These are phyloP conservation scores for Stemphylium vesicarium DNA, from an alignment of 2,329 filamentous ascomycete genomes.

Conservation along the genomic window DNA sequence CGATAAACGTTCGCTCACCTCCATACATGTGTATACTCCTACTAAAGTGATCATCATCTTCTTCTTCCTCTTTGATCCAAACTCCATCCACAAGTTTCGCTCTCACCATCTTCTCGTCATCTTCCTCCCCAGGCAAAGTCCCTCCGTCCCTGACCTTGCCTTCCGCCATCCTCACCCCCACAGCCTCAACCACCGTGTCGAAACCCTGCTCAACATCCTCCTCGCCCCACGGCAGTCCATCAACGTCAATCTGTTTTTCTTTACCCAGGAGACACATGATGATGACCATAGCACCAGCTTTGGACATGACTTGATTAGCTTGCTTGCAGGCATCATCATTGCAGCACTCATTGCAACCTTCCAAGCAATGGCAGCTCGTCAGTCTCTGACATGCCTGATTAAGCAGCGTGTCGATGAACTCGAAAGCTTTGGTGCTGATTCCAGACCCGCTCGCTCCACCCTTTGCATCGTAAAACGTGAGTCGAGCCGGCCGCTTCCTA, in stretches of 20 bases:
- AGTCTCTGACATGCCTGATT: constrained; percentile 77
- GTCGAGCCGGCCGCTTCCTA: constrained; percentile 81
- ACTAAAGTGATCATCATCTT: constrained; percentile 43
- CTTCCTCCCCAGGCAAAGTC: constrained; percentile 51
- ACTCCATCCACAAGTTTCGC: constrained; percentile 50
- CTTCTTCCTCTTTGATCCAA: constrained; percentile 47
- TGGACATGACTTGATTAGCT: constrained; percentile 90
- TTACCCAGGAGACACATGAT: constrained; percentile 75
- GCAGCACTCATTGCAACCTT: constrained; percentile 90
- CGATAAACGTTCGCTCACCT: constrained; percentile 44
- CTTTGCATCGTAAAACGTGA: constrained; percentile 96
- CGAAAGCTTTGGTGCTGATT: constrained; percentile 91
- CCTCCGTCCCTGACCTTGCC: constrained; percentile 34
- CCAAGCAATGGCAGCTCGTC: constrained; percentile 74
- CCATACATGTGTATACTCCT: constrained; percentile 44
- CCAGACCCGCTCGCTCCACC: constrained; percentile 83
- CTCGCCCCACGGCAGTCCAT: constrained; percentile 83
- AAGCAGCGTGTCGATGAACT: constrained; percentile 83
- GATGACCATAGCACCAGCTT: constrained; percentile 83
- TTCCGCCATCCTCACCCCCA: constrained; percentile 63
- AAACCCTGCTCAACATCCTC: constrained; percentile 73
- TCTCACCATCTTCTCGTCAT: constrained; percentile 50
- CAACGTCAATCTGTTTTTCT: constrained; percentile 79
- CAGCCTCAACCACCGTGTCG: constrained; percentile 81
- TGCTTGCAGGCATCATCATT: constrained; percentile 84